Percentiles rank a stretch among this genome's conserved stretches.
Evolutionary conservation across 2,329 filamentous ascomycete species (phyloP).

Genomic region (Fusarium oligoseptatum): DNA sequence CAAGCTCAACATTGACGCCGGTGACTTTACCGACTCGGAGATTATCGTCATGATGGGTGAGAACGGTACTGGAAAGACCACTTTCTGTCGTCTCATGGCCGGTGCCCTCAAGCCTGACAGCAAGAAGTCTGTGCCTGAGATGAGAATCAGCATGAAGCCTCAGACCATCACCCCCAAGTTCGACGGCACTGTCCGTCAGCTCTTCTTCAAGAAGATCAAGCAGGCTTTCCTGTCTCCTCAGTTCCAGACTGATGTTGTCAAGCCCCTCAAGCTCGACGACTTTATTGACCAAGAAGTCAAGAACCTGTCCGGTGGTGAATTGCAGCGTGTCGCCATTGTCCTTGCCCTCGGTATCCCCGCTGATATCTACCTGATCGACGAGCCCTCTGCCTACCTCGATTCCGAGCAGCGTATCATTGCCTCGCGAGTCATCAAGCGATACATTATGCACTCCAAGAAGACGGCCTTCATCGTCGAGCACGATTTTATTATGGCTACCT

Average conservation of each 20-base stretch:
- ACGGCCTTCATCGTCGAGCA: constrained; percentile 99
- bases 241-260: constrained; percentile 99
- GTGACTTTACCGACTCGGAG: constrained; percentile 96
- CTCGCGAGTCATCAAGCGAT: constrained; percentile 97
- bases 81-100: constrained; percentile 96
- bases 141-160: constrained; percentile 99
- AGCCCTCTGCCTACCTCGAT: constrained; percentile 96
- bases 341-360: constrained; percentile 95
- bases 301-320: constrained; percentile 98
- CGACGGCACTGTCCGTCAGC: constrained; percentile 93
- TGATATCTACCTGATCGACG: constrained; percentile 98
- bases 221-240: constrained; percentile 95
- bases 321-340: constrained; percentile 98
- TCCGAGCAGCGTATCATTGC: constrained; percentile 99
- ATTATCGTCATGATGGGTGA: constrained; percentile 99
- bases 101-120: constrained; percentile 93
- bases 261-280: constrained; percentile 98
- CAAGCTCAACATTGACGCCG: constrained; percentile 83
- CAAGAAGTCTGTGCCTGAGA: constrained; percentile 82
- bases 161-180: constrained; percentile 99
- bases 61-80: constrained; percentile 99
- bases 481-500: constrained; percentile 97
- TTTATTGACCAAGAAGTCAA: constrained; percentile 99
- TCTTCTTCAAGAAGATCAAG: constrained; percentile 99
- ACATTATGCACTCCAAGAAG: constrained; percentile 99